These are phyloP conservation scores for Pyricularia pennisetigena DNA, from an alignment of 2,329 filamentous ascomycete genomes.

Conservation along the genomic window DNA sequence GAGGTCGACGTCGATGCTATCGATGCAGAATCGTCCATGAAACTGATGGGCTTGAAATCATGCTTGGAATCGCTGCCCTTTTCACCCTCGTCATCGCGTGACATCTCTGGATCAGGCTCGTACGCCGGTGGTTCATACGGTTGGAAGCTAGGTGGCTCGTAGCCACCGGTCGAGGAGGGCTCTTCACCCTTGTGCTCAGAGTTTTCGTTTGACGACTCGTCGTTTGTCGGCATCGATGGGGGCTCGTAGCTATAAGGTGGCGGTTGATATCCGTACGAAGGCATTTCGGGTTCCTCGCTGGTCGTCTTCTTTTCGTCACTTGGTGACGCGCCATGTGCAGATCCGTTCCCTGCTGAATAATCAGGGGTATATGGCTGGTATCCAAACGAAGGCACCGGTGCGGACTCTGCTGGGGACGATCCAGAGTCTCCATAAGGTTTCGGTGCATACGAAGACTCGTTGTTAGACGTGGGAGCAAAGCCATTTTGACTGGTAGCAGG, in stretches of 20 bases:
- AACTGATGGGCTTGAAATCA: conserved; percentile 17
- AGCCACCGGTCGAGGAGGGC: conserved; percentile 30
- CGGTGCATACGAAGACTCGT: conserved; percentile 15
- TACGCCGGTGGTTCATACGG: conserved; percentile 45
- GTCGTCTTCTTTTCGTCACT: conserved; percentile 1
- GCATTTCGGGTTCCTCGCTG: background rate
- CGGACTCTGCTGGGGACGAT: conserved; percentile 4
- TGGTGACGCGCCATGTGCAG: conserved; percentile 7
- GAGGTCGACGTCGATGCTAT: background rate
- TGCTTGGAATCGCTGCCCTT: conserved; percentile 26
- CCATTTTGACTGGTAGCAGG: conserved; percentile 21
- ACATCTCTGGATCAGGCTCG: background rate
- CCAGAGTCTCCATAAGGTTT: background rate
- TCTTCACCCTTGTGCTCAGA: conserved; percentile 12
- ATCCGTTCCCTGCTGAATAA: conserved; percentile 10
- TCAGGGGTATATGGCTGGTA: conserved; percentile 11
- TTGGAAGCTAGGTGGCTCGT: conserved; percentile 54
- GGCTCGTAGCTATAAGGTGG: conserved; percentile 43
- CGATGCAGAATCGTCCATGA: background rate
- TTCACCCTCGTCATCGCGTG: conserved; percentile 29
- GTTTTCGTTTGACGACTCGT: conserved; percentile 7
- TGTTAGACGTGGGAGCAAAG: conserved; percentile 12
- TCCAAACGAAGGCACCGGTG: conserved; percentile 8
- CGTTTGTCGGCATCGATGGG: conserved; percentile 25
- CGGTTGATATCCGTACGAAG: conserved; percentile 28